Conservation (phyloP, 1,284 basidiomycete species). For the Puccinia brachypodii region DNA sequence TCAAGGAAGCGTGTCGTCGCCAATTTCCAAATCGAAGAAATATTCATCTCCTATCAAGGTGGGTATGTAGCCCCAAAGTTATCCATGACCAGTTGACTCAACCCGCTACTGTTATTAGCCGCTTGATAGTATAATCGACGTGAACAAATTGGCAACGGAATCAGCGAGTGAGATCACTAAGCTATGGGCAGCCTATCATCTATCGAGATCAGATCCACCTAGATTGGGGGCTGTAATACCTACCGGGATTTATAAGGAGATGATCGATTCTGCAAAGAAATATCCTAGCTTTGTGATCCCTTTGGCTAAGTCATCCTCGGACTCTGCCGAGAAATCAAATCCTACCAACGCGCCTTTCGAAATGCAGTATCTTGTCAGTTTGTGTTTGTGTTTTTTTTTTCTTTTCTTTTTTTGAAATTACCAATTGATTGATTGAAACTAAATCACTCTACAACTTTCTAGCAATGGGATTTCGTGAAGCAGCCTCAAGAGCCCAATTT, state of each 20-base stretch:
- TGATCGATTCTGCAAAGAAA: conserved; percentile 66
- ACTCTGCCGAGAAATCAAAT: neutral
- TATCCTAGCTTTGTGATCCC: conserved; percentile 79
- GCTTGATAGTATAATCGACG: conserved; percentile 74
- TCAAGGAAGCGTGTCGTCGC: neutral
- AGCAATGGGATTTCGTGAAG: conserved; percentile 45
- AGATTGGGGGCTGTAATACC: conserved; percentile 78
- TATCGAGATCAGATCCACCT: conserved; percentile 61
- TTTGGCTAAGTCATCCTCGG: conserved; percentile 56
- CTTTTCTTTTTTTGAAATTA: neutral
- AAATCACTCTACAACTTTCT: neutral
- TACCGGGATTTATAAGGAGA: conserved; percentile 68
- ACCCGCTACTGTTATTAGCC: conserved; percentile 62
- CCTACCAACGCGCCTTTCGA: neutral
- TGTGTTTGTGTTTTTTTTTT: neutral
- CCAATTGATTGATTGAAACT: no score
- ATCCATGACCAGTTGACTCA: neutral
- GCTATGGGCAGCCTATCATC: conserved; percentile 85
- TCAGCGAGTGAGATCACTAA: conserved; percentile 70
- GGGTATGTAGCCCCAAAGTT: neutral
- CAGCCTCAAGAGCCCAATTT: neutral
- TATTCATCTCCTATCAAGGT: conserved; percentile 45
- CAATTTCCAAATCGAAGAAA: conserved; percentile 3
- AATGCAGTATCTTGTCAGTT: conserved; percentile 43
- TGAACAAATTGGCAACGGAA: conserved; percentile 71